These are phyloP conservation scores for Oxyria digyna DNA, from an alignment of 148 eudicot genomes.

Conservation along the genomic window DNA sequence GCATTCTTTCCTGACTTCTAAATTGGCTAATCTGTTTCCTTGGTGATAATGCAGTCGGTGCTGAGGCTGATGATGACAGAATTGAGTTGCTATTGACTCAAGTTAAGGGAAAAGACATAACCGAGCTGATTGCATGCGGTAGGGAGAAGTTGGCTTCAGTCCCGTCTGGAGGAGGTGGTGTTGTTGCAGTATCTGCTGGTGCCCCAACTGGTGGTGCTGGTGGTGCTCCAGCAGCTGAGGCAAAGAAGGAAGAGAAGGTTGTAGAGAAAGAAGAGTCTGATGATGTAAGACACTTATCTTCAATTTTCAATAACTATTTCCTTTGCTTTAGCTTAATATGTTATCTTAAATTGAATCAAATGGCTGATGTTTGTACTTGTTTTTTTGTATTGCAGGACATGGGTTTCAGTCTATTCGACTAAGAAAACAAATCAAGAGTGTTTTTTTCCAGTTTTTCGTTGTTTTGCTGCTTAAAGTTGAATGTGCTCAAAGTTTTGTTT, in stretches of 20 bases:
- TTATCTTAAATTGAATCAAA: neutral
- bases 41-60: conserved; percentile 25
- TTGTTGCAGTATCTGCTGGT: conserved; percentile 20
- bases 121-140: conserved; percentile 48
- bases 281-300: conserved; percentile 7
- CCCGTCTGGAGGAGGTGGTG: conserved; percentile 47
- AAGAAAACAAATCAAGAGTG: neutral
- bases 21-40: neutral
- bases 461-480: neutral
- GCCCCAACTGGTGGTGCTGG: conserved; percentile 14
- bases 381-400: neutral
- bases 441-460: neutral
- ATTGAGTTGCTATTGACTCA: conserved; percentile 36
- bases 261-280: conserved; percentile 55
- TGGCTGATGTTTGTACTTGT: neutral
- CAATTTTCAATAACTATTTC: neutral
- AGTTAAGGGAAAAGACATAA: conserved; percentile 43
- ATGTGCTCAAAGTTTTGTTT: neutral
- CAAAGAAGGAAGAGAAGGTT: conserved; percentile 39
- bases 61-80: conserved; percentile 35
- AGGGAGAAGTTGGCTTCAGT: conserved; percentile 54
- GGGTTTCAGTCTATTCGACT: conserved; percentile 7
- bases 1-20: neutral
- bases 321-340: neutral
- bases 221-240: conserved; percentile 37